A percentile compares a stretch with the other conserved stretches of the same genome.
Evolutionary conservation across 495 filamentous ascomycete species (phyloP).

Genomic region (Penicillium paradoxum): DNA sequence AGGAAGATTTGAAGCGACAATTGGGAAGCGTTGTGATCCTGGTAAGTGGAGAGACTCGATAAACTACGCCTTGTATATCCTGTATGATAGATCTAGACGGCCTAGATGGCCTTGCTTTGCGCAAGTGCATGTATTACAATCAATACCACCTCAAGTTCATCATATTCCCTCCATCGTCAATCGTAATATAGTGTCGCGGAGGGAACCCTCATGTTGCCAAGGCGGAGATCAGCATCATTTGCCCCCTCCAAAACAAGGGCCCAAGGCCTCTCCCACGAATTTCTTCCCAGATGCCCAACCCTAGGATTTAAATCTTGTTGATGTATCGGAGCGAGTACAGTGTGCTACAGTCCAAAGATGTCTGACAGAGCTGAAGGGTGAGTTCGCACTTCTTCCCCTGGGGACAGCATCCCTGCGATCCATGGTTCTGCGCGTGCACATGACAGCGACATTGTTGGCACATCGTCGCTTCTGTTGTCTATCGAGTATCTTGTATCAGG

Average conservation of each 20-base stretch:
- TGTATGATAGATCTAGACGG: conserved; percentile 13
- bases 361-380: conserved; percentile 28
- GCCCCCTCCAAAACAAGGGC: conserved; percentile 2
- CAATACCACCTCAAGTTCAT: background rate
- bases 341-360: conserved; percentile 11
- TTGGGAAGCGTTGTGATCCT: conserved; percentile 79
- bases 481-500: background rate
- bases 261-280: conserved; percentile 3
- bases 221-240: conserved; percentile 11
- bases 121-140: conserved; percentile 5
- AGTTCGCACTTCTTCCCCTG: conserved; percentile 7
- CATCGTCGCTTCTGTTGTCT: background rate
- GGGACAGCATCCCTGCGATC: conserved; percentile 3
- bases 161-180: background rate
- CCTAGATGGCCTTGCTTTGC: background rate
- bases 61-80: conserved; percentile 3
- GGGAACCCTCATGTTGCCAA: conserved; percentile 5
- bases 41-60: conserved; percentile 54
- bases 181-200: background rate
- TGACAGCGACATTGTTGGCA: background rate
- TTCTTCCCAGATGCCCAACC: background rate
- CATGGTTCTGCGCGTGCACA: conserved; percentile 14
- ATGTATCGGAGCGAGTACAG: background rate
- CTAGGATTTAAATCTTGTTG: background rate
- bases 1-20: conserved; percentile 84